Conservation (phyloP, 257 asterid species). For the Knoxia roxburghii region DNA sequence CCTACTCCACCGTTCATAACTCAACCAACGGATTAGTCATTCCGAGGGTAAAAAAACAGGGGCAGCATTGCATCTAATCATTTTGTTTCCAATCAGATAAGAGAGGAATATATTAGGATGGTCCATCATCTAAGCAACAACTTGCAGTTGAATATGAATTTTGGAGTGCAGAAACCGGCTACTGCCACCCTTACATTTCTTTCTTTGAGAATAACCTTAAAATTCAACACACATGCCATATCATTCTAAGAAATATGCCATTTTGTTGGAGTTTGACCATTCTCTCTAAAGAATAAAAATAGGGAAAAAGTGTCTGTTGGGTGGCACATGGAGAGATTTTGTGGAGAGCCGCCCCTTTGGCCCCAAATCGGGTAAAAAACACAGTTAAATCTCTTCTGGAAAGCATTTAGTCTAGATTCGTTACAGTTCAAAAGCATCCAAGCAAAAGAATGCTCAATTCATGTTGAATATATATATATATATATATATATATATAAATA, state of each 20-base stretch:
- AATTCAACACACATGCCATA: neutral
- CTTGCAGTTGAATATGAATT: too few relatives aligned
- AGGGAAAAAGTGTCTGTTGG: conserved; percentile 15
- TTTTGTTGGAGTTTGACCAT: conserved; percentile 5
- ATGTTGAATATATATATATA: neutral
- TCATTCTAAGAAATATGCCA: neutral
- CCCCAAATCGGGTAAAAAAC: neutral
- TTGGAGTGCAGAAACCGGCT: too few relatives aligned
- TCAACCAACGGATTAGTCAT: too few relatives aligned
- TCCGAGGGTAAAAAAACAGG: too few relatives aligned
- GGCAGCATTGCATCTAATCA: too few relatives aligned
- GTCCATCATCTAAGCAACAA: neutral
- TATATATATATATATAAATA: too few relatives aligned
- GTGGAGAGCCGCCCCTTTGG: neutral
- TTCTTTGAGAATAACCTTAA: conserved; percentile 5
- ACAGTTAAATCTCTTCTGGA: conserved; percentile 19
- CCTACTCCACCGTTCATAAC: too few relatives aligned
- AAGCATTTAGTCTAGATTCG: conserved; percentile 14
- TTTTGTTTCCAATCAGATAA: conserved; percentile 1
- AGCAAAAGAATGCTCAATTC: neutral
- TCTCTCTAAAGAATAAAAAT: neutral
- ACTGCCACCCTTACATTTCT: neutral
- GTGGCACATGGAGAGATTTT: conserved; percentile 32
- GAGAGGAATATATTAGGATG: neutral
- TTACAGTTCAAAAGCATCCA: conserved; percentile 6